Evolutionary conservation across 805 yeast species (phyloP).

Genomic region (Candida argentea): DNA sequence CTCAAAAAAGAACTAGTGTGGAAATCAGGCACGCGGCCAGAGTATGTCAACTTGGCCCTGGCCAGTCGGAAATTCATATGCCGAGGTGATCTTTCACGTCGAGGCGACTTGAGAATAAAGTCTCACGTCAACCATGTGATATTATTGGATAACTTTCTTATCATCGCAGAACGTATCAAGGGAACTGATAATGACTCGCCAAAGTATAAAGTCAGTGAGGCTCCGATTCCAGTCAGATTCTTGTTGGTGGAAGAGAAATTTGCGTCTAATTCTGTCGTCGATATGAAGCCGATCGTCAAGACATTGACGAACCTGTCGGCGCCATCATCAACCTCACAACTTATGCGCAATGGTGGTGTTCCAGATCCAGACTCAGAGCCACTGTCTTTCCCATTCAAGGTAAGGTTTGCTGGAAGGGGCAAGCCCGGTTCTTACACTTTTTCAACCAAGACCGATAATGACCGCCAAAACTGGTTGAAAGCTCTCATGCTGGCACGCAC

Average conservation of each 20-base stretch:
- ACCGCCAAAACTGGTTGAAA: slow-evolving; percentile 49
- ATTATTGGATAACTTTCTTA: slow-evolving; percentile 59
- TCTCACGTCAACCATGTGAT: slow-evolving; percentile 42
- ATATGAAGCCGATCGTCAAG: slow-evolving; percentile 6
- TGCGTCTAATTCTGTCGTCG: slow-evolving; percentile 5
- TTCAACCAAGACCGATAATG: slow-evolving; percentile 35
- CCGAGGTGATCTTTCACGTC: slow-evolving; percentile 49
- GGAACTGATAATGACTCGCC: slow-evolving; percentile 20
- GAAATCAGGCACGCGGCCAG: slow-evolving; percentile 34
- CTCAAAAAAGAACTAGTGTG: slow-evolving; percentile 46
- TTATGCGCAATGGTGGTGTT: slow-evolving; percentile 1
- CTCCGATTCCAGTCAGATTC: slow-evolving; percentile 54
- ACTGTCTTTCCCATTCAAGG: slow-evolving; percentile 35
- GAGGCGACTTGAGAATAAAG: slow-evolving; percentile 57
- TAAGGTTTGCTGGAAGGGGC: slow-evolving; percentile 46
- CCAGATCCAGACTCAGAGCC: slow-evolving; percentile 16
- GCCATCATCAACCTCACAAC: slow-evolving; percentile 2
- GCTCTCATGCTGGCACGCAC: slow-evolving; percentile 39
- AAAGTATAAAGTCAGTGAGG: slow-evolving; percentile 31
- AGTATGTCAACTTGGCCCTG: slow-evolving; percentile 23
- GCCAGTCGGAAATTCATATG: slow-evolving; percentile 45
- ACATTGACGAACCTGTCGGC: slow-evolving; percentile 9
- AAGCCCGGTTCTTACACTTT: slow-evolving; percentile 46
- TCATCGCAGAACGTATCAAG: slow-evolving; percentile 49
- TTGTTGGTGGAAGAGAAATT: slow-evolving; percentile 40